Evolutionary conservation across 2,329 filamentous ascomycete species (phyloP).

Genomic region (Penicillium nordicum): DNA sequence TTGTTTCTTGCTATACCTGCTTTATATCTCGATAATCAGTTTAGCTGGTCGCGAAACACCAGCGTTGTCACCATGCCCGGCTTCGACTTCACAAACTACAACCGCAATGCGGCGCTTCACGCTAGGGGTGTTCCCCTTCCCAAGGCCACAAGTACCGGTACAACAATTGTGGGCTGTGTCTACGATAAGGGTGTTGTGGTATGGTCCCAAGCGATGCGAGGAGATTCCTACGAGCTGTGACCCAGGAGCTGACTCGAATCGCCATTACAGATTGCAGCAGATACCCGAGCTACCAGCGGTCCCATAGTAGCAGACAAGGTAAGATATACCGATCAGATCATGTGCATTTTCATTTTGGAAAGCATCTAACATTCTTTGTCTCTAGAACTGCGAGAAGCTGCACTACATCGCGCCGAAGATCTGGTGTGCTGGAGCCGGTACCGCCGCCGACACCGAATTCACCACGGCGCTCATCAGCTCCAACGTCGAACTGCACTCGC

Average conservation of each 20-base stretch:
- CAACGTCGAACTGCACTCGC: slow-evolving; percentile 93
- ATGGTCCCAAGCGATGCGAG: slow-evolving; percentile 36
- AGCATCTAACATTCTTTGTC: slow-evolving; percentile 4
- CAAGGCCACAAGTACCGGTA: slow-evolving; percentile 97
- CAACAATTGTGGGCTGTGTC: slow-evolving; percentile 96
- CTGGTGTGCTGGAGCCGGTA: slow-evolving; percentile 98
- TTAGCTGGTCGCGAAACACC: slow-evolving; percentile 12
- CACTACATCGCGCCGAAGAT: slow-evolving; percentile 99
- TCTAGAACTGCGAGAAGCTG: slow-evolving; percentile 95
- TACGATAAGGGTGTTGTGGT: slow-evolving; percentile 95
- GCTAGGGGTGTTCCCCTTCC: slow-evolving; percentile 89
- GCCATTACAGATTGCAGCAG: slow-evolving; percentile 75
- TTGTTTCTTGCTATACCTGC: neutral
- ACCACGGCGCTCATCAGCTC: slow-evolving; percentile 98
- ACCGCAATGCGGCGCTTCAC: slow-evolving; percentile 95
- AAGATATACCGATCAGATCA: slow-evolving; percentile 16
- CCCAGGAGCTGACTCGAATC: slow-evolving; percentile 18
- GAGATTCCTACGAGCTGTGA: neutral
- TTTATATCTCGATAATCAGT: neutral
- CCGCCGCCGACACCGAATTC: slow-evolving; percentile 97
- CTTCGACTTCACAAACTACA: slow-evolving; percentile 99
- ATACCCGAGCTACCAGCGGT: slow-evolving; percentile 93
- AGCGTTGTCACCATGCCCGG: slow-evolving; percentile 69
- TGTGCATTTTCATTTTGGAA: neutral
- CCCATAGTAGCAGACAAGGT: slow-evolving; percentile 98